Conservation (phyloP, 2,329 filamentous ascomycete genomes). For the Xylariaceae sp. region DNA sequence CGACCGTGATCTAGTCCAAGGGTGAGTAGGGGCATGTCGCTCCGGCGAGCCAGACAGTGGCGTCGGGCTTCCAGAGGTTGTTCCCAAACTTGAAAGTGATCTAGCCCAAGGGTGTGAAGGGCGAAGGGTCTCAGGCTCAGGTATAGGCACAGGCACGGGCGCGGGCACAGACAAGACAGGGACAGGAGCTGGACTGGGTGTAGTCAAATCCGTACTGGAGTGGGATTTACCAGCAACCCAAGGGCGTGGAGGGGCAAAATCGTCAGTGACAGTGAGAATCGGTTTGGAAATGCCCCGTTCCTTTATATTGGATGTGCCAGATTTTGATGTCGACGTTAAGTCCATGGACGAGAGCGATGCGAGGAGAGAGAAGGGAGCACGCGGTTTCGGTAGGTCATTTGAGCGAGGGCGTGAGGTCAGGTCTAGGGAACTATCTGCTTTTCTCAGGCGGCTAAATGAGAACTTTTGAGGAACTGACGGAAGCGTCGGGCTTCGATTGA, state of each 20-base stretch:
- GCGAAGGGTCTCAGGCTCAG: no score
- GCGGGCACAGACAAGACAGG: no score
- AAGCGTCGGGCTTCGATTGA: constrained; percentile 33
- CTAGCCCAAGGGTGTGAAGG: no score
- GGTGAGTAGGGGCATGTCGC: constrained; percentile 38
- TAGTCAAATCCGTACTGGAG: no score
- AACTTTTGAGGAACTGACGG: constrained; percentile 35
- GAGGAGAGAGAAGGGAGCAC: constrained; percentile 36
- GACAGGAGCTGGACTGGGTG: no score
- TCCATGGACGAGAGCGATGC: constrained; percentile 42
- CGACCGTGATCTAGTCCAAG: constrained; percentile 37
- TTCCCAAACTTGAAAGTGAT: no score
- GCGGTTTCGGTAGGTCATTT: constrained; percentile 44
- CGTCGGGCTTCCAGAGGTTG: not conserved
- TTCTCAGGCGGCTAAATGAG: constrained; percentile 43
- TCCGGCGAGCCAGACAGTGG: not conserved
- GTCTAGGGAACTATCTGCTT: constrained; percentile 41
- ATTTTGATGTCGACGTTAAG: constrained; percentile 40
- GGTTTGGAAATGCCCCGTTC: constrained; percentile 20
- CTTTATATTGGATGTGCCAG: constrained; percentile 29
- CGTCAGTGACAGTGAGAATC: constrained; percentile 39
- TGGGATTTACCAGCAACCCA: not conserved
- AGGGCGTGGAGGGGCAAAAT: constrained; percentile 36
- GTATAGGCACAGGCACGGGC: no score
- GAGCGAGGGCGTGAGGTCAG: constrained; percentile 36